Percentiles rank a stretch among this genome's conserved stretches.
Evolutionary conservation across 331 rosid species (phyloP).

Genomic region (Saraca asoca): DNA sequence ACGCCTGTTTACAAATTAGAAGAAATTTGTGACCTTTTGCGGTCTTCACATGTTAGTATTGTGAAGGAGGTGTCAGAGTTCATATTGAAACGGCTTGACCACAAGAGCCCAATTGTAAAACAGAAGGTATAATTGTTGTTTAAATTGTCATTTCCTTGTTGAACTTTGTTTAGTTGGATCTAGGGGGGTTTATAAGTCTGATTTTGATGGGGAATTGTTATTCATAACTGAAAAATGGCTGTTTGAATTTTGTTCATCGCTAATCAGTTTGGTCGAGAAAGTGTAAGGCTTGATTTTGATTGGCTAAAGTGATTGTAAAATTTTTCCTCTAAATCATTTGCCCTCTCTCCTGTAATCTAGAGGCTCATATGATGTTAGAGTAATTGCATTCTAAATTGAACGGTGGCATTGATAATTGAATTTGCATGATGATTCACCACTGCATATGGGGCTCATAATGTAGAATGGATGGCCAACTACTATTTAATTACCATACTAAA

Average conservation of each 20-base stretch:
- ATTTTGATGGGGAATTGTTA: conserved; percentile 2
- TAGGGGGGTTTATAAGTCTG: conserved; percentile 22
- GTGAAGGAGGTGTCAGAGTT: conserved; percentile 91
- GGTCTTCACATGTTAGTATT: conserved; percentile 85
- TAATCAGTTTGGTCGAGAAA: conserved; percentile 16
- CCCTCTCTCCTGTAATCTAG: not conserved
- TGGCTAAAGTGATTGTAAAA: conserved; percentile 19
- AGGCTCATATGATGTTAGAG: not conserved
- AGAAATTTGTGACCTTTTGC: conserved; percentile 77
- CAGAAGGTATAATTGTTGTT: conserved; percentile 65
- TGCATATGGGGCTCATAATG: not conserved
- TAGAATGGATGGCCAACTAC: not conserved
- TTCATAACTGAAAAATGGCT: not conserved
- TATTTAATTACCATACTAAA: not conserved
- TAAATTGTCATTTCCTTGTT: not conserved
- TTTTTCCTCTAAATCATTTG: not conserved
- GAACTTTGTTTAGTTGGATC: conserved; percentile 42
- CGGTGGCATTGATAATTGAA: conserved; percentile 13
- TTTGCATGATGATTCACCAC: conserved; percentile 2
- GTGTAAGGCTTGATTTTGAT: conserved; percentile 13
- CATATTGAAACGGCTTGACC: conserved; percentile 78
- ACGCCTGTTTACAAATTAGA: conserved; percentile 91
- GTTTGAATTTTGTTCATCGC: not conserved
- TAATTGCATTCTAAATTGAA: not conserved
- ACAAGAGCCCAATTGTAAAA: conserved; percentile 88